Base-by-base conservation (phyloP, 2,329 filamentous ascomycete genomes). In the Colletotrichum truncatum region DNA sequence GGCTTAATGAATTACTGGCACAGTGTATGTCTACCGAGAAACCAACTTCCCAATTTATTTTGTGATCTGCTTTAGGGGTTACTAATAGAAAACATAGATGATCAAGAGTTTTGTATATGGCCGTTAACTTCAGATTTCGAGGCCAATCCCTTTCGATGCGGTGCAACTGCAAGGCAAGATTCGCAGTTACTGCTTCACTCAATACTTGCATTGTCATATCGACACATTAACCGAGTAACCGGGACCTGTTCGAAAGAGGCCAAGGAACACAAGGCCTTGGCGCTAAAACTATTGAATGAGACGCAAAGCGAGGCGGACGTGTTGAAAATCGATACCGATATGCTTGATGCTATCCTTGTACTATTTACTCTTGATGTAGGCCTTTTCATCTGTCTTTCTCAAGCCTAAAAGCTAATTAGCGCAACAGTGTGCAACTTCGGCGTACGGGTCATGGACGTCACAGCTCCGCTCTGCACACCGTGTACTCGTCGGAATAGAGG, bases 351-450 rank as follows among this genome's bases (percentile, higher is more conserved):
- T 0, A 68, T 75, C 0, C 45, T 76, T 14, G 70, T 78, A 6
- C 54, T 78, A 6, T 73, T 77, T 61, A 77, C 74, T 14, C 57
- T 77, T 7, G 74, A 78, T 39, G 76, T 74, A 67, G 52, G 73
- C 59, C 18, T 21, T 46, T 11, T 7, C 51, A 36, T 3, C 21
- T 23, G 12, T 48, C 28, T 51, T 28, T 12, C 53, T 25, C 18
- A 26, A 10, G 9, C 34, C 21, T 10, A n/a, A n/a, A n/a, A n/a
- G n/a, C n/a, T n/a, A n/a, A n/a, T n/a, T n/a, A n/a, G 52, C 9
- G 32, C 11, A 43, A 26, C n/a, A 78, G 75, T 76, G 73, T 26
- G 73, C 75, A 4, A 73, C 72, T 2, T 77, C 76, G 3, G 76
- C 75, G 2, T 68, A 72, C n/a, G 75, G 76, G 3, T 69, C 68